phyloP scores from a whole-genome alignment of 2,329 filamentous ascomycete genomes.

The Aureobasidium namibiae region DNA sequence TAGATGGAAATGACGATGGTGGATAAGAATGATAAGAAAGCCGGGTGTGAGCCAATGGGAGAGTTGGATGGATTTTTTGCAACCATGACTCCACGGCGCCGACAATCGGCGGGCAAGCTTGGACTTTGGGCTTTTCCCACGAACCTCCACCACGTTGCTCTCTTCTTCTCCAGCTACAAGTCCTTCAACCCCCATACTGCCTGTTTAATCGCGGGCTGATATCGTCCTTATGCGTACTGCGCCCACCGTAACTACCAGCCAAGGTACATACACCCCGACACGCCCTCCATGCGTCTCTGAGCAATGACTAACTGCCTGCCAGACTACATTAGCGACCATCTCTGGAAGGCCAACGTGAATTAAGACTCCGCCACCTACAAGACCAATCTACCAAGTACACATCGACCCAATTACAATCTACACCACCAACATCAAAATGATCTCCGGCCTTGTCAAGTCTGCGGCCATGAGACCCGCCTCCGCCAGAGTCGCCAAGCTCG shows the following conservation, averaged over 20 bases:
- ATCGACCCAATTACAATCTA: conserved; percentile 16
- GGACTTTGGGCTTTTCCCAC: background rate
- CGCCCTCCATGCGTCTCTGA: conserved; percentile 13
- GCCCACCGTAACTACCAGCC: conserved; percentile 44
- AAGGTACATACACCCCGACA: conserved; percentile 31
- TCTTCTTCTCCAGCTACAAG: background rate
- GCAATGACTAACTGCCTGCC: conserved; percentile 12
- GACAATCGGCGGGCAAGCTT: background rate
- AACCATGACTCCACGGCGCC: background rate
- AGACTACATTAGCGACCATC: conserved; percentile 64
- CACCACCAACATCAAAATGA: conserved; percentile 41
- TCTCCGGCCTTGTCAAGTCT: conserved; percentile 45
- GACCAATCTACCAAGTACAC: conserved; percentile 16
- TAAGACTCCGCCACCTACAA: conserved; percentile 31
- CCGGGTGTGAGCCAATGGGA: background rate
- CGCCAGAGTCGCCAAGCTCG: conserved; percentile 34
- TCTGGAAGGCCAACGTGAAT: conserved; percentile 60
- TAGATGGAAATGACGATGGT: background rate
- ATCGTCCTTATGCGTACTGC: conserved; percentile 37
- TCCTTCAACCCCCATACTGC: conserved; percentile 3
- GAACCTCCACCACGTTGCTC: background rate
- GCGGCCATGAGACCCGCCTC: conserved; percentile 33
- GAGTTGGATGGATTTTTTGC: background rate
- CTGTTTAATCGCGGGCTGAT: conserved; percentile 12
- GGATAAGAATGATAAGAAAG: background rate